Base-by-base conservation (phyloP, 1,284 basidiomycete genomes). In the Cutaneotrichosporon cutaneum region DNA sequence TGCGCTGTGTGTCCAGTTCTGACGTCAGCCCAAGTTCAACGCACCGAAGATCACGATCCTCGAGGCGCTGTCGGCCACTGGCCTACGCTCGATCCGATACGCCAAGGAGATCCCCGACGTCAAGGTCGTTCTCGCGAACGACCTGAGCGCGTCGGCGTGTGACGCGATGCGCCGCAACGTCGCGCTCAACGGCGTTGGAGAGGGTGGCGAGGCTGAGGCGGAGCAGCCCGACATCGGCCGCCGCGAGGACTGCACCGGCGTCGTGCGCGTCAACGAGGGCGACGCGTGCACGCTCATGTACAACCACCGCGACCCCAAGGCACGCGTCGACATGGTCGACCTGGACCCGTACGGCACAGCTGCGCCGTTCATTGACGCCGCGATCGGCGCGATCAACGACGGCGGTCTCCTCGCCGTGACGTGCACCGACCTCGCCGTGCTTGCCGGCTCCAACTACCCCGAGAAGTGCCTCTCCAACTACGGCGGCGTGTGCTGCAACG, bases 401-500 rank as follows among this genome's bases (percentile, higher is more conserved):
- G 92, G 90, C 73, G 94, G 92, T 88, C 81, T 99, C 22, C 82
- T 99, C 9, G 94, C 92, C 70, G 88, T 99, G 36, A 99, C 96
- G 10, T 99, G 96, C 78, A 99, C 96, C 2, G 96, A 99, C 77
- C 82, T 96, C 63, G 87, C 93, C 9, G 93, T 99, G 7, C 83
- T 99, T 35, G 96, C 94, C 0, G 94, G 94, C 0, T 87, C 86
- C 47, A 96, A 97, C 75, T 97, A 92, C 76, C 90, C 95, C 2
- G 95, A 99, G 78, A 99, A 97, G 86, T 93, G 91, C 75, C 96
- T 87, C 78, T 88, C 93, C 0, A 95, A 95, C 72, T 99, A 99
- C 76, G 96, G 96, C 11, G 96, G 96, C n/a, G 84, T 90, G 10
- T 89, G 91, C 33, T 84, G 91, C 55, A 93, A 91, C 72, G 88